phyloP scores from a whole-genome alignment of 2,329 filamentous ascomycete genomes.

The Huntiella abstrusa region DNA sequence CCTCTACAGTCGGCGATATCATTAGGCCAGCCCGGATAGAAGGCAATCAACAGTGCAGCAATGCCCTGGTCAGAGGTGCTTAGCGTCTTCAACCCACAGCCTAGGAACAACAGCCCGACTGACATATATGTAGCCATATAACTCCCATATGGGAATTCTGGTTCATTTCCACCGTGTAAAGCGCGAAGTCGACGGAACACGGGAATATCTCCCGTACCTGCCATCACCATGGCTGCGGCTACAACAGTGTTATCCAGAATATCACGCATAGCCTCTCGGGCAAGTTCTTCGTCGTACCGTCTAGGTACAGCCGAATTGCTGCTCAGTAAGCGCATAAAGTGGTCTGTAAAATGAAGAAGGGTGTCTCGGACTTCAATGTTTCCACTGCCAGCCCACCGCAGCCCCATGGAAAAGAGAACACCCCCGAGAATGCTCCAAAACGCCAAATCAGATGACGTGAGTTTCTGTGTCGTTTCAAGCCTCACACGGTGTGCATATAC shows the following conservation, averaged over 20 bases:
- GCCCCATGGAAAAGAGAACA: constrained; percentile 61
- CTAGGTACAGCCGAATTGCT: constrained; percentile 23
- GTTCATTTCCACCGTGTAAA: constrained; percentile 71
- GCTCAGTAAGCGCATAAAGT: constrained; percentile 61
- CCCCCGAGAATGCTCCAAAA: constrained; percentile 87
- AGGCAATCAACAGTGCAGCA: constrained; percentile 69
- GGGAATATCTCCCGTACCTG: constrained; percentile 74
- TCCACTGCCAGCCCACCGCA: constrained; percentile 57
- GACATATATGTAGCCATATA: constrained; percentile 87
- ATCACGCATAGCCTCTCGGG: constrained; percentile 67
- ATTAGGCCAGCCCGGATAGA: constrained; percentile 84
- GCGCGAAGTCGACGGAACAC: constrained; percentile 72
- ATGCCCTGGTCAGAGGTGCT: constrained; percentile 75
- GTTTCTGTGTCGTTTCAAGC: constrained; percentile 19
- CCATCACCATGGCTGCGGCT: constrained; percentile 77
- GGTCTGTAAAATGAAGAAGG: constrained; percentile 65
- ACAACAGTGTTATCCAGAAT: constrained; percentile 79
- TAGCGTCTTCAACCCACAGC: constrained; percentile 82
- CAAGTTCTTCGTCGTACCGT: constrained; percentile 66
- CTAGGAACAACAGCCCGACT: constrained; percentile 76
- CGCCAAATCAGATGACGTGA: constrained; percentile 70
- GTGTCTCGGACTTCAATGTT: constrained; percentile 58
- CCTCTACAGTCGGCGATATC: constrained; percentile 85
- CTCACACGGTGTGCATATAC: constrained; percentile 45
- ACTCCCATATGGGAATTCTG: constrained; percentile 76